Percentiles rank a stretch among this genome's conserved stretches.
Conservation (phyloP, 345 rosid species). For the Hibiscus tridactylites region DNA sequence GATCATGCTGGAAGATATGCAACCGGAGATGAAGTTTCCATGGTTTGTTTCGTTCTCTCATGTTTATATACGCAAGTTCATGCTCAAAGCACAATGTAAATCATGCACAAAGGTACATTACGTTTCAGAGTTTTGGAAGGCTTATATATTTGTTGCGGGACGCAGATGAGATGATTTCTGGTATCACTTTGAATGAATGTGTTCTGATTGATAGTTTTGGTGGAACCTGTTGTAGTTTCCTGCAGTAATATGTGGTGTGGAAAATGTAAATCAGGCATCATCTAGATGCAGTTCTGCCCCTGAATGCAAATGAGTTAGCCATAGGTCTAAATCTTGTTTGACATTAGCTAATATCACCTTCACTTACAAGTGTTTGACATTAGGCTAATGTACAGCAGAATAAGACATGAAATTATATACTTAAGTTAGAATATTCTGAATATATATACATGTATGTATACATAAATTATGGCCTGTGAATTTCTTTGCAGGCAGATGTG, state of each 20-base stretch:
- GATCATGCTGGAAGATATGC: conserved; percentile 64
- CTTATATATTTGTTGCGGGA: neutral
- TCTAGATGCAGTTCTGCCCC: neutral
- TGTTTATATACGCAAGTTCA: neutral
- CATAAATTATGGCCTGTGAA: neutral
- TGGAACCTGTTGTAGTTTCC: neutral
- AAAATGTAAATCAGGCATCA: neutral
- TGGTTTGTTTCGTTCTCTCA: conserved; percentile 32
- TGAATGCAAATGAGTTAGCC: neutral
- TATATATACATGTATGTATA: neutral
- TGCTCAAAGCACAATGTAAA: neutral
- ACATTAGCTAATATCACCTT: too few species aligned
- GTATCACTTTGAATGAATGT: neutral
- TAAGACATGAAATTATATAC: neutral
- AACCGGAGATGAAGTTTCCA: conserved; percentile 57
- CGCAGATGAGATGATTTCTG: neutral
- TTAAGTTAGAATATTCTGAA: neutral
- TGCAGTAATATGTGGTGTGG: neutral
- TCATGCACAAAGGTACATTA: neutral
- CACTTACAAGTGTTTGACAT: too few species aligned
- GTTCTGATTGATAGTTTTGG: neutral
- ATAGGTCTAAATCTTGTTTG: neutral
- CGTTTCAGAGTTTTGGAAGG: neutral
- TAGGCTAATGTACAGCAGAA: neutral
- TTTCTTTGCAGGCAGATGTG: conserved; percentile 59